These are phyloP conservation scores for Trichoderma sp. DNA, from an alignment of 2,329 filamentous ascomycete genomes.

Conservation along the genomic window DNA sequence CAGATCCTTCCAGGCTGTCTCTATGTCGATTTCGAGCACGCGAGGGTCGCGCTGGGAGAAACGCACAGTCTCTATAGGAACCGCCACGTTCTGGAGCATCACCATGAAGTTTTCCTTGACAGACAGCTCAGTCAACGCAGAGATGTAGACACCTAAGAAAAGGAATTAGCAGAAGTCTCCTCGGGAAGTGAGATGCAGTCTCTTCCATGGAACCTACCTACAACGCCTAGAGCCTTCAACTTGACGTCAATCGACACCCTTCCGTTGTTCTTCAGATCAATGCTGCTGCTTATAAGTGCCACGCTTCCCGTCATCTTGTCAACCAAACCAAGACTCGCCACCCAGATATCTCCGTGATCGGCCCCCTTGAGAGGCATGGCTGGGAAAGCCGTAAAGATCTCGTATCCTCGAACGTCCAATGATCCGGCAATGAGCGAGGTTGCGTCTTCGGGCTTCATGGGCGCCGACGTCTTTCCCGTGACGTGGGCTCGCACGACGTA, in stretches of 20 bases:
- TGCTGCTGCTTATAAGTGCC: constrained; percentile 67
- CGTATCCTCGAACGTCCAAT: constrained; percentile 69
- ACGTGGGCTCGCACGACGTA: constrained; percentile 77
- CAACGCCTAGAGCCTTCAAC: constrained; percentile 76
- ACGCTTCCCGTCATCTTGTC: constrained; percentile 90
- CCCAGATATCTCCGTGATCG: constrained; percentile 44
- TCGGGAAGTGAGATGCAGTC: background rate
- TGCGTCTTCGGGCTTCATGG: constrained; percentile 48
- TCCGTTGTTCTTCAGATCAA: constrained; percentile 57
- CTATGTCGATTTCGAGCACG: constrained; percentile 77
- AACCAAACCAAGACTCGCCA: constrained; percentile 76
- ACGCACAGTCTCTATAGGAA: constrained; percentile 68
- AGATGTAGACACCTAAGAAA: constrained; percentile 69
- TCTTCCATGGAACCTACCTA: constrained; percentile 58
- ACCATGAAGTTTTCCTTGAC: constrained; percentile 71
- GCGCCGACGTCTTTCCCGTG: constrained; percentile 62
- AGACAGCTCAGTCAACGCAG: constrained; percentile 61
- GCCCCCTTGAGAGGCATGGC: constrained; percentile 58
- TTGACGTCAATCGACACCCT: constrained; percentile 66
- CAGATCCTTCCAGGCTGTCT: constrained; percentile 76
- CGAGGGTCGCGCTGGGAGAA: constrained; percentile 54
- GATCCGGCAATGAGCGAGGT: constrained; percentile 62
- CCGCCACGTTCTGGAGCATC: constrained; percentile 69
- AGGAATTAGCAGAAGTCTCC: background rate
- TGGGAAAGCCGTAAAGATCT: constrained; percentile 77